These are phyloP conservation scores for Vaccinium corymbosum DNA, from an alignment of 148 eudicot species.

Conservation along the genomic window DNA sequence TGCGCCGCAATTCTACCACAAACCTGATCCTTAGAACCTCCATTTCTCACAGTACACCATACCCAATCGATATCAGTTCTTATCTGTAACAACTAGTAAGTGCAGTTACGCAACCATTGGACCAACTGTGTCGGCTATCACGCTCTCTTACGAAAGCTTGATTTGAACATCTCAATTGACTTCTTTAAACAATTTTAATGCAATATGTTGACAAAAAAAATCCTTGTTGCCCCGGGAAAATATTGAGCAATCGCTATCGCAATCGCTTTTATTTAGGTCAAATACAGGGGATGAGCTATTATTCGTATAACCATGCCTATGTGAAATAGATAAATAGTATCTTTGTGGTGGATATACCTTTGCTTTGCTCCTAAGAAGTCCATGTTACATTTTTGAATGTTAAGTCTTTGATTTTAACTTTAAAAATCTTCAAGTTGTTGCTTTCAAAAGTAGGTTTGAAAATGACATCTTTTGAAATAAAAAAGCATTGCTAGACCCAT, in stretches of 20 bases:
- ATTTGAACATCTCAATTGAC: background rate
- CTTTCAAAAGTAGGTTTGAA: constrained; percentile 22
- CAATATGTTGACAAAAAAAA: background rate
- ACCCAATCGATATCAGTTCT: too few relatives aligned
- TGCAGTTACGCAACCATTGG: background rate
- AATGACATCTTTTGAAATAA: background rate
- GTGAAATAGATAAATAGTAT: background rate
- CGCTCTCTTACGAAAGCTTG: background rate
- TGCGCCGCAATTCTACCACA: constrained; percentile 10
- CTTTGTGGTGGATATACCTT: constrained; percentile 1
- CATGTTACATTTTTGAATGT: background rate
- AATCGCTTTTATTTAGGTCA: background rate
- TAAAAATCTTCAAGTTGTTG: constrained; percentile 17
- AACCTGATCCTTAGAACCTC: background rate
- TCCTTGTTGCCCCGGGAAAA: background rate
- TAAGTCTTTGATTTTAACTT: background rate
- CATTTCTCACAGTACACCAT: background rate
- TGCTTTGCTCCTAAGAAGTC: background rate
- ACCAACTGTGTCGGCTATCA: background rate
- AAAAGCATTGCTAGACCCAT: constrained; percentile 7
- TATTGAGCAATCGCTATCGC: background rate
- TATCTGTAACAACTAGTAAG: background rate
- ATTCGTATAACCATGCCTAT: background rate
- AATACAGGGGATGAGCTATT: background rate
- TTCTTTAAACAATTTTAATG: background rate